Base-by-base conservation (phyloP, 1,284 basidiomycete genomes). In the Puccinia hordei region DNA sequence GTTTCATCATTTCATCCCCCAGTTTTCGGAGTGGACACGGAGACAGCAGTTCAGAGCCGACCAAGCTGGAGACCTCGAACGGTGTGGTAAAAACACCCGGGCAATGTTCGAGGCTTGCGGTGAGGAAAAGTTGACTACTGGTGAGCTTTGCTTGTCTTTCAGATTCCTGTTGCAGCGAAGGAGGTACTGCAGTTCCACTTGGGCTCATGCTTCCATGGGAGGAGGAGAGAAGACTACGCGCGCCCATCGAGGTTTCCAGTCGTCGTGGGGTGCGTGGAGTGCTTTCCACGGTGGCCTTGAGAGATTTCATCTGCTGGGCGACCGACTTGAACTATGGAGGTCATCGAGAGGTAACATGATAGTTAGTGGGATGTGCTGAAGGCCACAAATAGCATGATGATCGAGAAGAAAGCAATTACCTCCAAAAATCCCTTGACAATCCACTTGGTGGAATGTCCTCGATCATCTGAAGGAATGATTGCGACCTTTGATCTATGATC, bases 371-470 rank as follows among this genome's bases (percentile, higher is more conserved):
- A 22, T 22, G 30, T 13, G 17, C 22, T 19, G 49, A 51, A 8
- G 15, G 30, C n/a, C 27, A 2, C n/a, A n/a, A n/a, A 49, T 17
- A 33, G 12, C 2, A 44, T 19, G 49, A 49, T 2, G 22, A 6
- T 13, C n/a, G 71, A 55, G 24, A 8, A n/a, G 44, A 76, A 30
- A n/a, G 15, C 30, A 65, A 33, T 44, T 66, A 76, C 73, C 61
- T 76, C 73, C 17, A 76, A 44, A 35, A 51, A 76, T 19, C 73
- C 73, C 24, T 76, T 76, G 44, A 76, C 59, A 24, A 76, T 65
- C 73, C 73, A 76, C 61, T 35, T 65, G 27, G 44, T 51, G 13
- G 22, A 38, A 30, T 12, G 41, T 12, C 44, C 61, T 30, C 41
- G 59, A 13, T 51, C 73, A 35, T 66, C 61, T n/a, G 27, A 46